Base-by-base conservation (phyloP, 768 basidiomycete species). In the Lactarius vividus region DNA sequence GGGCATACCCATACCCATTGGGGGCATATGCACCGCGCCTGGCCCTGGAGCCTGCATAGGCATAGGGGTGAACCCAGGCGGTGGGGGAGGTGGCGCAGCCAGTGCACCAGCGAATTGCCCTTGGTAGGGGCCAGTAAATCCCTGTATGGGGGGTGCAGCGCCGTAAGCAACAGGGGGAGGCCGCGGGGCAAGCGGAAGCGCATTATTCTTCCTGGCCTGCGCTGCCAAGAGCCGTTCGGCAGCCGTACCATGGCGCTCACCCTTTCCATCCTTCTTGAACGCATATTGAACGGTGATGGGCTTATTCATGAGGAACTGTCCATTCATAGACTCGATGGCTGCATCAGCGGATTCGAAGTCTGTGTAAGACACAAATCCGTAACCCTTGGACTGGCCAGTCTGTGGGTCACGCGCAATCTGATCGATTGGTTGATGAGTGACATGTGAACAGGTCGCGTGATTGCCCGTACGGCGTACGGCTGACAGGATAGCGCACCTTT, bases 241-340 rank as follows among this genome's bases (percentile, higher is more conserved):
- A 18, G 91, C 82, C 13, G 96, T 97, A 33, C 97, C 97, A 73
- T 98, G 97, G 5, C 97, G 86, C 77, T 99, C 97, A 64, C 96
- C 96, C 74, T 98, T 96, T 53, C 94, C 95, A 73, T 98, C 97
- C 79, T 98, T 98, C 80, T 99, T 98, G 84, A 98, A 98, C 2
- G 97, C 96, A 75, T 97, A 99, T 75, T 98, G 95, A 13, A 97
- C 95, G 20, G 90, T 88, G 74, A 99, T 93, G 61, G 95, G 91
- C 79, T 98, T 98, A 82, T 98, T 98, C 90, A 96, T 96, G 56
- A 98, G 83, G 85, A 94, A 98, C 74, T 98, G 96, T 44, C 88
- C 87, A 71, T 98, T 96, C 96, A 98, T 98, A 11, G 93, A 86
- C 76, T 98, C 97, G 63, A 96, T 84, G 20, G 97, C 96, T 5